Evolutionary conservation across 495 filamentous ascomycete genomes (phyloP).

Genomic region (Aspergillus cristatus): DNA sequence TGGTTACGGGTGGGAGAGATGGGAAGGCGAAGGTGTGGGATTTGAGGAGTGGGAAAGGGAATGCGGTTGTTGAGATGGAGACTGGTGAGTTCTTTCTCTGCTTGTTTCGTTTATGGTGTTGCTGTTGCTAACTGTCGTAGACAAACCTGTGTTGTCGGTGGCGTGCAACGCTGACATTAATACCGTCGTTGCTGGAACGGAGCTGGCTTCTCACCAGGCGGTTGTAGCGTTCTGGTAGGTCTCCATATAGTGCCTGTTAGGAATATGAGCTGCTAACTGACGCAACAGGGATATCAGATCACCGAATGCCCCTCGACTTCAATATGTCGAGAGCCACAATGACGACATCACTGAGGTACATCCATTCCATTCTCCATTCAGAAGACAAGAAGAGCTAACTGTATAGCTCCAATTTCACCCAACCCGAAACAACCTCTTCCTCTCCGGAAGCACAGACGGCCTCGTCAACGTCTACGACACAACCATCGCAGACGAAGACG

Average conservation of each 20-base stretch:
- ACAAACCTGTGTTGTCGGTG: constrained; percentile 56
- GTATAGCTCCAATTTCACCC: constrained; percentile 64
- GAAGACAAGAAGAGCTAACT: constrained; percentile 2
- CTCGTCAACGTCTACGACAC: constrained; percentile 80
- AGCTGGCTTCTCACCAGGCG: constrained; percentile 63
- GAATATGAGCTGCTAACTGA: constrained; percentile 24
- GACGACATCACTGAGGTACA: constrained; percentile 80
- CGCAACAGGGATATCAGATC: constrained; percentile 60
- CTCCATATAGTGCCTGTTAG: not conserved
- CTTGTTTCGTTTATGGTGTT: not conserved
- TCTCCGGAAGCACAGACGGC: constrained; percentile 88
- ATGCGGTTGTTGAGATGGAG: constrained; percentile 25
- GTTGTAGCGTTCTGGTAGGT: constrained; percentile 65
- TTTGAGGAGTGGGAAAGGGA: constrained; percentile 23
- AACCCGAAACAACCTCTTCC: constrained; percentile 48
- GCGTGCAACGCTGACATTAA: constrained; percentile 49
- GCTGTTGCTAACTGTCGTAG: constrained; percentile 19
- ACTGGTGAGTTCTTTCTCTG: constrained; percentile 24
- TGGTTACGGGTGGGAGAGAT: constrained; percentile 41
- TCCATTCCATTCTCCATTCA: not conserved
- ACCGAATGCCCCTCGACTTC: constrained; percentile 37
- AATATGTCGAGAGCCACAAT: constrained; percentile 80
- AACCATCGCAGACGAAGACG: constrained; percentile 68
- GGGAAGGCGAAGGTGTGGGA: constrained; percentile 41
- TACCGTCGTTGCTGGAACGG: constrained; percentile 66